Percentiles rank a stretch among this genome's conserved stretches.
phyloP scores from a whole-genome alignment of 352 stramenopile genomes.

The Phytophthora meadii region DNA sequence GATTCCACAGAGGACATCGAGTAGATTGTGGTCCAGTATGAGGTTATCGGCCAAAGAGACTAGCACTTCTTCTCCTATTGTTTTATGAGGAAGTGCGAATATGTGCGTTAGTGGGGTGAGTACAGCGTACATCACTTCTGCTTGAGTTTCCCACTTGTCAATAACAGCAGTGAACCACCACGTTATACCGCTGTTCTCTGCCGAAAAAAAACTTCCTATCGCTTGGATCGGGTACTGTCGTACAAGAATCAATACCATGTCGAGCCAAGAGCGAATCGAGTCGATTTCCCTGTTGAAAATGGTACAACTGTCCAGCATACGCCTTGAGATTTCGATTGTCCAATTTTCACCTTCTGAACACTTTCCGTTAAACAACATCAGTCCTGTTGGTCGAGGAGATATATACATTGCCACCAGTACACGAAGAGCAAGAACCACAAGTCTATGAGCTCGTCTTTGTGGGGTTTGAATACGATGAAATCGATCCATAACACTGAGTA shows the following conservation, averaged over 20 bases:
- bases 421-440: constrained; percentile 29
- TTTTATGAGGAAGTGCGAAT: constrained; percentile 23
- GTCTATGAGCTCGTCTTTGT: constrained; percentile 16
- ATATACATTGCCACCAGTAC: constrained; percentile 24
- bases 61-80: constrained; percentile 17
- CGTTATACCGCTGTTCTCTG: not conserved
- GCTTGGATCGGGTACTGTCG: constrained; percentile 17
- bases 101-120: constrained; percentile 24
- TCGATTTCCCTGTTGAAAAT: constrained; percentile 21
- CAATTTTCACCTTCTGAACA: constrained; percentile 11
- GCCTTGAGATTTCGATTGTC: constrained; percentile 15
- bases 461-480: constrained; percentile 27
- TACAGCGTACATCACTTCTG: constrained; percentile 13
- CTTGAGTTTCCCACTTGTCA: constrained; percentile 22
- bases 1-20: constrained; percentile 19
- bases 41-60: constrained; percentile 14
- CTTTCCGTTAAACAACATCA: constrained; percentile 22
- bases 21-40: constrained; percentile 18
- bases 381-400: constrained; percentile 7
- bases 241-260: constrained; percentile 25
- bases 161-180: constrained; percentile 31
- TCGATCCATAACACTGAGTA: constrained; percentile 30
- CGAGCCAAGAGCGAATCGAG: constrained; percentile 27
- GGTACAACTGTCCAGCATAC: constrained; percentile 24
- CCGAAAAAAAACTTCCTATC: constrained; percentile 10